These are phyloP conservation scores for Pyracantha coccinea DNA, from an alignment of 331 rosid species.

Conservation along the genomic window DNA sequence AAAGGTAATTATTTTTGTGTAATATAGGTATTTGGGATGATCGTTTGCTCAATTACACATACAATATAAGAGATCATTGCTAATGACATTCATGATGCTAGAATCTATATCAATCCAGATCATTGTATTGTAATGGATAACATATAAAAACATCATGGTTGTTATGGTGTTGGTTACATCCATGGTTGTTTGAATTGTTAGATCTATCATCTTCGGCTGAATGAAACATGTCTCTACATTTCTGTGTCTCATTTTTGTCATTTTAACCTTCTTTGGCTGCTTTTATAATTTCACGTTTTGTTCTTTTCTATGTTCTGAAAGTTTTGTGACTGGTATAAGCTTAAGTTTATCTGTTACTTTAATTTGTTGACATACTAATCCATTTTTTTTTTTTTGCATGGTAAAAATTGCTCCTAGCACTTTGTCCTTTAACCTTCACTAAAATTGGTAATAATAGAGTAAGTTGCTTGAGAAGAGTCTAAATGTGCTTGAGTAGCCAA, in stretches of 20 bases:
- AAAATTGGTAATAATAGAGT: neutral
- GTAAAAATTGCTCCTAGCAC: neutral
- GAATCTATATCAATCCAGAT: neutral
- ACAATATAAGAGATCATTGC: neutral
- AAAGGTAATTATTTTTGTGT: conserved; percentile 32
- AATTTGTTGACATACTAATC: neutral
- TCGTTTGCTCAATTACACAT: neutral
- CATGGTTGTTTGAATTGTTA: neutral
- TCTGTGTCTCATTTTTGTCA: neutral
- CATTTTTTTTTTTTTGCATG: neutral
- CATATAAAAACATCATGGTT: neutral
- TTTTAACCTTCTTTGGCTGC: neutral
- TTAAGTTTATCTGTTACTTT: neutral
- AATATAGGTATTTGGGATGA: neutral
- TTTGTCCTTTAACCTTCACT: neutral
- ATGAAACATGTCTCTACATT: neutral
- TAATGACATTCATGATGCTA: neutral
- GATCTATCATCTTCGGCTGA: neutral
- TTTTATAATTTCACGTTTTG: neutral
- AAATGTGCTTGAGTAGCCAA: neutral
- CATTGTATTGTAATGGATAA: neutral
- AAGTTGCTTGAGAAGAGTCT: neutral
- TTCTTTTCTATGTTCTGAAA: neutral
- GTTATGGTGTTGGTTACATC: neutral
- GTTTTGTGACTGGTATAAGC: neutral